Conservation (phyloP, 2,329 filamentous ascomycete genomes). For the Zymoseptoria brevis region DNA sequence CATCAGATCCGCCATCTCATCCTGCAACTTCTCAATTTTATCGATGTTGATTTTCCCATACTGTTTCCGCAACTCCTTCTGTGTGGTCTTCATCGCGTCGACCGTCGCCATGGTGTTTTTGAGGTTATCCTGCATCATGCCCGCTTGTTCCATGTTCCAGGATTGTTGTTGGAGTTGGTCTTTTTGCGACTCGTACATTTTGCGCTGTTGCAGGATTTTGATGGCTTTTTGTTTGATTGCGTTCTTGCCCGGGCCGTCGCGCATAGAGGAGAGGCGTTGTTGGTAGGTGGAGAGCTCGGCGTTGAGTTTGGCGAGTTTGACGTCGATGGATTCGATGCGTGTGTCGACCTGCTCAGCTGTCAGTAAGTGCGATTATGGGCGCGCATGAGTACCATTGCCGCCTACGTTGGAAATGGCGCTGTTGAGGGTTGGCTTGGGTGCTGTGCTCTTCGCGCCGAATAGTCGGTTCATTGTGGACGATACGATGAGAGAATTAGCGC, state of each 20-base stretch:
- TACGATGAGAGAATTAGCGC: background rate
- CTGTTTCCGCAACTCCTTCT: constrained; percentile 84
- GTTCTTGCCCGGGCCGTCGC: constrained; percentile 86
- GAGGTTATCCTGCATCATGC: constrained; percentile 97
- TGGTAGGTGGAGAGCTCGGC: constrained; percentile 85
- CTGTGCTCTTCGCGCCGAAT: constrained; percentile 79
- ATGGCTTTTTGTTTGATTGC: constrained; percentile 91
- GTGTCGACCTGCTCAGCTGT: constrained; percentile 58
- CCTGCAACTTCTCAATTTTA: constrained; percentile 94
- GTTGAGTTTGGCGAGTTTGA: constrained; percentile 88
- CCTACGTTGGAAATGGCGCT: constrained; percentile 71
- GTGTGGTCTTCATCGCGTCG: constrained; percentile 94
- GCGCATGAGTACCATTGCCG: background rate
- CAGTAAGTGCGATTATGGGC: constrained; percentile 5
- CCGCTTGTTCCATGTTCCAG: constrained; percentile 98
- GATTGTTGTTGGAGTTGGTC: constrained; percentile 90
- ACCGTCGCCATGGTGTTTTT: constrained; percentile 98
- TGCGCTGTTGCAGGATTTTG: constrained; percentile 86
- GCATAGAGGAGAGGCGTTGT: constrained; percentile 80
- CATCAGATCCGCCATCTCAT: constrained; percentile 97
- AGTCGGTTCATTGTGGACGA: constrained; percentile 74
- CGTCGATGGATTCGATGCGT: constrained; percentile 78
- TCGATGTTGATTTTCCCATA: constrained; percentile 97
- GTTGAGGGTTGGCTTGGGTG: constrained; percentile 81
- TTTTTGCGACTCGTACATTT: constrained; percentile 87